Base-by-base conservation (phyloP, 2,329 filamentous ascomycete genomes). In the Pseudopyricularia cyperi region DNA sequence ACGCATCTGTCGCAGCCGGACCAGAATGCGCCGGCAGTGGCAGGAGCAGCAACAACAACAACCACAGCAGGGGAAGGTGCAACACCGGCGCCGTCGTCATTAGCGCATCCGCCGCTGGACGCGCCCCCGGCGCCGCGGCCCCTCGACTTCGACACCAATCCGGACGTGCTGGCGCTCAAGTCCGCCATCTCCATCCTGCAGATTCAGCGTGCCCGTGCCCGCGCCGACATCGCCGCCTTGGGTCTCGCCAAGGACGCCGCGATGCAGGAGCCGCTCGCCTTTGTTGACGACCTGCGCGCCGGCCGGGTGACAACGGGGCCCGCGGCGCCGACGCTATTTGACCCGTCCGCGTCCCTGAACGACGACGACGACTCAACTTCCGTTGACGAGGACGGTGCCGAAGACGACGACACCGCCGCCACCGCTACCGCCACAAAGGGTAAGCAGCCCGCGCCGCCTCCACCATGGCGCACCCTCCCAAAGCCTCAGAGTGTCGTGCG, bases 131-230 rank as follows among this genome's bases (percentile, higher is more conserved):
- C 70, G 2, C 73, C 74, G 0, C 66, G 71, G 37, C 71, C 78
- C 46, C 71, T 84, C 54, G 72, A 76, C 58, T 80, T 83, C 55
- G 73, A 77, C 57, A 66, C 69, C 52, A 95, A 95, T 62, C 83
- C 88, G 7, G 91, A 97, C 71, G 89, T 85, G 24, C 84, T 96
- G 55, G 91, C 91, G 5, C 75, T 96, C 54, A 83, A 85, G 57
- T 87, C 86, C 26, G 87, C 90, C 46, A 89, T 96, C 55, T 85
- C 87, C 8, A 82, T 95, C 50, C 73, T 97, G 47, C 89, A 95
- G 68, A 75, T 95, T 57, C 91, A 97, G 70, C 83, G 83, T 57
- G 81, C 83, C 61, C 86, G 85, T 63, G 88, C 88, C 39, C 72
- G 82, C 49, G 77, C 79, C 47, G 90, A 96, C 67, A 82, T 96